Percentiles rank a stretch among this genome's conserved stretches.
Conservation (phyloP, 306 rosid species). For the Purshia tridentata region DNA sequence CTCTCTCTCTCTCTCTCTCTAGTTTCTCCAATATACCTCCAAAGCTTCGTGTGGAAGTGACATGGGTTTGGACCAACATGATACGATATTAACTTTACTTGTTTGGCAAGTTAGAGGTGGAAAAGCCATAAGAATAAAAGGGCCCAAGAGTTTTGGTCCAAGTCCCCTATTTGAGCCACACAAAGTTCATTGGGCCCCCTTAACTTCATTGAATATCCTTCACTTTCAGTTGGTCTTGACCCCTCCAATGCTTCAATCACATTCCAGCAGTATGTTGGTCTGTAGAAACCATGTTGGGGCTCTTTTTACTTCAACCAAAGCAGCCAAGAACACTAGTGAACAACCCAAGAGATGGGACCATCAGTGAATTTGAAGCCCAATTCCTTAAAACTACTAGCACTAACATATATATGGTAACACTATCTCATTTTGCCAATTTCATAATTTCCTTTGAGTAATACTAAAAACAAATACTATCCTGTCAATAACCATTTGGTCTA, state of each 20-base stretch:
- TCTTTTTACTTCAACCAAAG: conserved; percentile 17
- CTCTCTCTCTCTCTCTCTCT: too few species aligned
- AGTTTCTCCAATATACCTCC: conserved; percentile 32
- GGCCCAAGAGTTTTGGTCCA: conserved; percentile 17
- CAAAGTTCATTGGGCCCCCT: conserved; percentile 13
- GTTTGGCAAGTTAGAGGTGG: conserved; percentile 15
- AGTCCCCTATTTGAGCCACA: neutral
- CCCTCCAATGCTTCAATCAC: conserved; percentile 15
- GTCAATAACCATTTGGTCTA: too few species aligned
- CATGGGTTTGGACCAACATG: conserved; percentile 18
- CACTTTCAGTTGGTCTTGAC: conserved; percentile 29
- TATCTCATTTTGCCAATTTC: too few species aligned
- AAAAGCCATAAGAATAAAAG: conserved; percentile 10
- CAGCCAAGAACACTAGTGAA: too few species aligned
- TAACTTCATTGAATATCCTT: neutral
- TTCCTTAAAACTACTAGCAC: too few species aligned
- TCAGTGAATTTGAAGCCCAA: too few species aligned
- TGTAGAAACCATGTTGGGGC: conserved; percentile 36
- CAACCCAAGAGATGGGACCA: too few species aligned
- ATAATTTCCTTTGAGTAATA: too few species aligned
- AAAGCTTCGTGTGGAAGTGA: conserved; percentile 17
- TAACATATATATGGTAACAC: too few species aligned
- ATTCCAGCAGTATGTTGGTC: conserved; percentile 36
- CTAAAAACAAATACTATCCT: too few species aligned
- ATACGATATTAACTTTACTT: conserved; percentile 13